Base-by-base conservation (phyloP, 31 red algal genomes). In the Odonthalia washingtoniensis region DNA sequence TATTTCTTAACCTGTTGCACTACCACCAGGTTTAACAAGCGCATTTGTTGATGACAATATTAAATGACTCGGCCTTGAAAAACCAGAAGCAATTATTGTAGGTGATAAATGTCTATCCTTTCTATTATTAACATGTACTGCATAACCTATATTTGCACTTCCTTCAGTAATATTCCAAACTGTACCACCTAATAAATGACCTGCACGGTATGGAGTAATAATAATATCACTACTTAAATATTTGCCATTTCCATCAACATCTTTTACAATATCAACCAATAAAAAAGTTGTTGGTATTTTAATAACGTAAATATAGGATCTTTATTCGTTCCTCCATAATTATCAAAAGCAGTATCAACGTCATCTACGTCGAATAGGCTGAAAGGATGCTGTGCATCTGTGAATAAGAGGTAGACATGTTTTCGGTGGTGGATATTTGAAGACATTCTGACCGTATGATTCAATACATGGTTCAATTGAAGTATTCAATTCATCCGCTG, bases 311-410 rank as follows among this genome's bases (percentile, higher is more conserved):
- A 89, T 26, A 66, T 78, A 38, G 82, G 69, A 9, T 40, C 73
- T 0, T 44, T 37, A 21, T 67, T 24, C 24, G 27, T 21, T 9
- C 73, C 28, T 6, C 65, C 18, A 4, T 63, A 33, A 34, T 46
- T 42, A 21, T 98, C 97, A 87, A 98, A 98, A 1, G 94, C 91
- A 27, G 86, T 84, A 49, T 98, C 97, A 28, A 98, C 97, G 78
- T 94, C 90, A 86, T 98, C 97, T 37, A 98, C 80, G 49, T 90
- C 85, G 83, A 98, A 98, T 37, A 67, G 34, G 0, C 77, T 67
- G 52, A 98, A 98, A 14, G 86, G 80, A 4, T 85, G 76, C 30
- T 90, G 83, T 5, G 85, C 87, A 36, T 96, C 83, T 57, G n/a
- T n/a, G n/a, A n/a, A n/a, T n/a, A n/a, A n/a, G n/a, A n/a, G n/a